Conservation (phyloP, 1,139 yeast genomes). For the Nakaseomyces kungkrabaensis region DNA sequence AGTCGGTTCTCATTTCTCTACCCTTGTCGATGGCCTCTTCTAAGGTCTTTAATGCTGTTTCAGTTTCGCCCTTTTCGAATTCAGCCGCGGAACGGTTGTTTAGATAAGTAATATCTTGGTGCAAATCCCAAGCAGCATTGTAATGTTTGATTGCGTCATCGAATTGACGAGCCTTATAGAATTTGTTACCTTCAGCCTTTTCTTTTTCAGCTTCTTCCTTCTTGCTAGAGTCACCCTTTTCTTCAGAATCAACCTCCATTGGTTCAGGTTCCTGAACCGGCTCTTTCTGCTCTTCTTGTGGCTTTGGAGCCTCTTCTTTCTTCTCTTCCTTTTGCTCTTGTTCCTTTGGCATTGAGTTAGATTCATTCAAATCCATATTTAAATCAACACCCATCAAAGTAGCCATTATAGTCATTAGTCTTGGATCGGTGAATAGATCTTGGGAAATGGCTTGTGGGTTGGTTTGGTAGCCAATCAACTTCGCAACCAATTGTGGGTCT, state of each 20-base stretch:
- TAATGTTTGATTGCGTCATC: conserved; percentile 87
- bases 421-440: conserved; percentile 64
- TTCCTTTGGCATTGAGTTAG: conserved; percentile 26
- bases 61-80: conserved; percentile 88
- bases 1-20: conserved; percentile 83
- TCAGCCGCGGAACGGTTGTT: conserved; percentile 98
- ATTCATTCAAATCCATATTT: conserved; percentile 34
- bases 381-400: conserved; percentile 76
- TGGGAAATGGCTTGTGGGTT: conserved; percentile 66
- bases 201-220: conserved; percentile 62
- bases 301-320: conserved; percentile 21
- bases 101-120: conserved; percentile 81
- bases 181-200: conserved; percentile 77
- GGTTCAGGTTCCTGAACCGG: conserved; percentile 29
- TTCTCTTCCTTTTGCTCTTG: conserved; percentile 18
- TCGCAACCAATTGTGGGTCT: conserved; percentile 74
- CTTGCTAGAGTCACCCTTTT: conserved; percentile 25
- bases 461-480: conserved; percentile 52
- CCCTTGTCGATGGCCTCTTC: conserved; percentile 79
- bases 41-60: conserved; percentile 73
- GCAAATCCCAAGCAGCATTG: conserved; percentile 74
- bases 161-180: conserved; percentile 80
- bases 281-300: conserved; percentile 27
- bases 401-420: conserved; percentile 83
- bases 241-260: conserved; percentile 29